Evolutionary conservation across 2,329 filamentous ascomycete genomes (phyloP).

Genomic region (Dactylellina haptotyla): DNA sequence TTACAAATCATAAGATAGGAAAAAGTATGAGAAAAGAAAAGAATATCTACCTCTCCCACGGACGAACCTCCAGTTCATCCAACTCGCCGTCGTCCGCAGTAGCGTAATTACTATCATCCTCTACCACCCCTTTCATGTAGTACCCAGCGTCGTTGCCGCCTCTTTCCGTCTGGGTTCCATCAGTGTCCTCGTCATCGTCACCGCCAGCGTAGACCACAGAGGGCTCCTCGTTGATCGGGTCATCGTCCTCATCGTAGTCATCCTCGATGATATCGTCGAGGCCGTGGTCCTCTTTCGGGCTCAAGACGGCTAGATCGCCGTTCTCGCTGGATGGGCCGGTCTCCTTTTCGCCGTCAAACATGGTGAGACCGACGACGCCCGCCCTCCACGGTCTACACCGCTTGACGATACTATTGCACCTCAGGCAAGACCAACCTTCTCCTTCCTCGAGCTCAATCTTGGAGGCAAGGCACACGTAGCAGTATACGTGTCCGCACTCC

Average conservation of each 20-base stretch:
- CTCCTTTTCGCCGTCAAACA: conserved; percentile 61
- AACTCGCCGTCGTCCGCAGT: conserved; percentile 50
- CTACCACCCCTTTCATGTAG: conserved; percentile 57
- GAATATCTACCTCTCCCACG: conserved; percentile 34
- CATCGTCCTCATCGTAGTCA: conserved; percentile 57
- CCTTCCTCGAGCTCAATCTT: conserved; percentile 91
- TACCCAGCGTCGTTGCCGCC: conserved; percentile 55
- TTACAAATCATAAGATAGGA: neutral
- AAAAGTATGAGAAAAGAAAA: neutral
- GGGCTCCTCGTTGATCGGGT: conserved; percentile 46
- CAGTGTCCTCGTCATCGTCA: conserved; percentile 54
- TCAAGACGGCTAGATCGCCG: conserved; percentile 64
- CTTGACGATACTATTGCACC: conserved; percentile 84
- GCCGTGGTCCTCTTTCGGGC: conserved; percentile 56
- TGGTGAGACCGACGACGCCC: conserved; percentile 76
- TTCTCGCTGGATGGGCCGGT: conserved; percentile 68
- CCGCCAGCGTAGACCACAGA: conserved; percentile 47
- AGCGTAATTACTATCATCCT: conserved; percentile 50
- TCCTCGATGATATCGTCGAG: conserved; percentile 59
- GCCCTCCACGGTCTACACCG: conserved; percentile 92
- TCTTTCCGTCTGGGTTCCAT: conserved; percentile 53
- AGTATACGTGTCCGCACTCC: conserved; percentile 91
- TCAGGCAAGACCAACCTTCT: conserved; percentile 89
- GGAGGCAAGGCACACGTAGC: conserved; percentile 93
- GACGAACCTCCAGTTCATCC: conserved; percentile 40